Evolutionary conservation across 345 rosid species (phyloP).

Genomic region (Bruguiera parviflora): DNA sequence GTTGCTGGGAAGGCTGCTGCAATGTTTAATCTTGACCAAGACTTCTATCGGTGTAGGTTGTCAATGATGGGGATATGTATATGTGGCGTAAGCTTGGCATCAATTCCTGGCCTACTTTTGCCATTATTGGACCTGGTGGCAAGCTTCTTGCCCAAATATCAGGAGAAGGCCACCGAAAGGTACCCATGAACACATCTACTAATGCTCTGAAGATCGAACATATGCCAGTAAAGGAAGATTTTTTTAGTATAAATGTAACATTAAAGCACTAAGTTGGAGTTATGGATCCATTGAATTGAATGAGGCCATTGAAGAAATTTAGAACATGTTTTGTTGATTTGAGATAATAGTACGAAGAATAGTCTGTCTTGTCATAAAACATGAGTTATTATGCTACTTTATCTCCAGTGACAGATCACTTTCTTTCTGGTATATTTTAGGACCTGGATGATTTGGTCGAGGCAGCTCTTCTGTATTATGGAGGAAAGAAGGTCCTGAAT

Average conservation of each 20-base stretch:
- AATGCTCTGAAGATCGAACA: background rate
- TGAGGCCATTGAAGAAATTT: background rate
- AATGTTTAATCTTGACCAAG: conserved; percentile 1
- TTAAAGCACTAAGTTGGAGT: too few species aligned
- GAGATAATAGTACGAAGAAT: background rate
- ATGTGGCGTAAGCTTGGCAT: conserved; percentile 89
- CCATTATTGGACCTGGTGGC: conserved; percentile 81
- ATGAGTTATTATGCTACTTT: background rate
- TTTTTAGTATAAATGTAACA: too few species aligned
- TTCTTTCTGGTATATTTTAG: conserved; percentile 31
- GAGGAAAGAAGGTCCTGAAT: conserved; percentile 65
- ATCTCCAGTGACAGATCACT: background rate
- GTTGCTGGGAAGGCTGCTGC: background rate
- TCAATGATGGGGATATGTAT: conserved; percentile 92
- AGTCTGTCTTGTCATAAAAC: background rate
- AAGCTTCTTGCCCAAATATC: conserved; percentile 75
- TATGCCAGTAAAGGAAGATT: too few species aligned
- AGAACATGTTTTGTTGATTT: background rate
- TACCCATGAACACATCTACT: conserved; percentile 28
- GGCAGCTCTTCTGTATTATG: conserved; percentile 80
- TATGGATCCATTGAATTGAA: too few species aligned
- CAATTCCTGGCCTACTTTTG: conserved; percentile 97
- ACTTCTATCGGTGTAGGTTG: conserved; percentile 52
- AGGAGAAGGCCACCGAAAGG: conserved; percentile 89
- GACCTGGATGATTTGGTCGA: conserved; percentile 84